Base-by-base conservation (phyloP, 768 basidiomycete species). In the Lactifluus piperatus region DNA sequence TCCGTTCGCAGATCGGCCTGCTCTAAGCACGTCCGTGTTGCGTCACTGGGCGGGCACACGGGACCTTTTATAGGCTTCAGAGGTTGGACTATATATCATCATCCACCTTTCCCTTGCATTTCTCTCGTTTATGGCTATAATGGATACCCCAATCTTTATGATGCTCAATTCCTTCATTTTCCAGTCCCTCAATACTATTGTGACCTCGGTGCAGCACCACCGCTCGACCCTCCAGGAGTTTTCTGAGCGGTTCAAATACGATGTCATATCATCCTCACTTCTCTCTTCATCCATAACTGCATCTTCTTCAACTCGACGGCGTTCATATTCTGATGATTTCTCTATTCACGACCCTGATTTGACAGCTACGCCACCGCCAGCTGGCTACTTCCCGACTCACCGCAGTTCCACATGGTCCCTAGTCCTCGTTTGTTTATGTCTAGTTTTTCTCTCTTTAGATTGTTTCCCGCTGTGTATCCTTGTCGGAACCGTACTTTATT, bases 231-330 rank as follows among this genome's bases (percentile, higher is more conserved):
- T 54, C 20, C 62, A 44, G 16, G 55, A 63, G 39, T 64, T 65
- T 51, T 54, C 62, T 14, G 64, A 65, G 37, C 54, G 51, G n/a
- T 65, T 65, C 43, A 63, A 65, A 53, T 65, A 65, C 43, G 64
- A 63, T 16, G 55, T 65, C 37, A 65, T 65, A 36, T 65, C 64
- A 14, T 65, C 64, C 16, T 55, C 64, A 18, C 62, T 65, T 24
- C 62, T 65, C 26, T 63, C 64, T 20, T 59, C 64, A 22, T 64
- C 64, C 7, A 41, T 64, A 22, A 32, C 51, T 2, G 14, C 60
- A 0, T 36, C 62, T 22, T 39, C 50, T 20, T 63, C 64, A 27
- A 45, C 27, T 26, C 58, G 56, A 39, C 54, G 60, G 27, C 54
- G 55, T 43, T 62, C 54, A 36, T 56, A 43, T n/a, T n/a, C 61